Percentiles rank a stretch among this genome's conserved stretches.
phyloP scores from a whole-genome alignment of 1,284 basidiomycete species.

The Trametes versicolor region DNA sequence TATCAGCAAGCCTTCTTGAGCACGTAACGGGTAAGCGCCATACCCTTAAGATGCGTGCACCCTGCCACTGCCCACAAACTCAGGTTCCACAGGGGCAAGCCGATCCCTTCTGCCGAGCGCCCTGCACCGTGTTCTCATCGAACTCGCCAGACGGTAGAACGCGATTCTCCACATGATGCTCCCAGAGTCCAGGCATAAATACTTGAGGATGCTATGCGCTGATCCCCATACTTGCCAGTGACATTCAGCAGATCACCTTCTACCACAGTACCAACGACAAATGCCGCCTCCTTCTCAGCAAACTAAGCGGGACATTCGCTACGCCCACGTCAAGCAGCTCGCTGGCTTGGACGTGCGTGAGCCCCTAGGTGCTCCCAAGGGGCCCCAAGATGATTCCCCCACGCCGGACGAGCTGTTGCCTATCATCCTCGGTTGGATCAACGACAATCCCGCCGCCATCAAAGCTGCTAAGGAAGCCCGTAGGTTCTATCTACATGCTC shows the following conservation, averaged over 20 bases:
- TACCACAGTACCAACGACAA: neutral
- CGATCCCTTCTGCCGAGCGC: neutral
- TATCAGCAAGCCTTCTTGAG: neutral
- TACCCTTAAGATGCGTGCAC: neutral
- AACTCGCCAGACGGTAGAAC: neutral
- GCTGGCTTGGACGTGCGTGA: neutral
- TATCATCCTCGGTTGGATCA: constrained; percentile 9
- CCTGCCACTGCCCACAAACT: neutral
- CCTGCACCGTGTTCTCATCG: neutral
- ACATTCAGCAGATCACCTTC: neutral
- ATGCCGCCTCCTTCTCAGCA: neutral
- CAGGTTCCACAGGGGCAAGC: neutral
- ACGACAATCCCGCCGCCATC: constrained; percentile 4
- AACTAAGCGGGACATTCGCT: neutral
- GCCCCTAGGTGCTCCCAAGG: neutral
- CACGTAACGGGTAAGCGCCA: neutral
- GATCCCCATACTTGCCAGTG: neutral
- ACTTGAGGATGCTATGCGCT: neutral
- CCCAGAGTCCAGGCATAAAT: neutral
- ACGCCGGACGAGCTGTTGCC: constrained; percentile 1
- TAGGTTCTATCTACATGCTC: neutral
- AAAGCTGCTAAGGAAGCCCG: constrained; percentile 5
- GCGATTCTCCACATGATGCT: neutral
- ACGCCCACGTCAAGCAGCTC: constrained; percentile 7
- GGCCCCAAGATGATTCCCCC: neutral